Evolutionary conservation across 139 green algal genomes (phyloP), one percentile per base, ranked within the genome.

Genomic region (Chlamydomonas schloesseri): DNA sequence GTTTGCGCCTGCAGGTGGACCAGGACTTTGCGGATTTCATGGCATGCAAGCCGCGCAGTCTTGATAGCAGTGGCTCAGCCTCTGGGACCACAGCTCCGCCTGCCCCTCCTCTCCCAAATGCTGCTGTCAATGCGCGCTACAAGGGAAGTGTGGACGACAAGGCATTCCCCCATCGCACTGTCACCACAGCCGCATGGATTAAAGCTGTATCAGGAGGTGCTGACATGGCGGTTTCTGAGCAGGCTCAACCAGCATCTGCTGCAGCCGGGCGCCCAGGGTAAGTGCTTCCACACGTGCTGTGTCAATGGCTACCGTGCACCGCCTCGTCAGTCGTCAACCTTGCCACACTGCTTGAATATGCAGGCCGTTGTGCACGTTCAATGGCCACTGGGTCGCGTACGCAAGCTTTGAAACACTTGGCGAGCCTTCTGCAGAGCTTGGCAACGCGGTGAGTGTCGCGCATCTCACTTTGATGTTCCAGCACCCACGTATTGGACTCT

Each of bases 11-110:
- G 29, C 69, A 87, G 81, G 26, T 33, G 5, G 81, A 87, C 69
- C 24, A 34, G 26, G 69, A 71, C 15, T 87, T 87, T 64, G 69
- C 69, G 23, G 81, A 71, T 28, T 87, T 87, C 31, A 76, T 87
- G 42, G 69, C 69, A 24, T 87, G 81, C 68, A 68, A 76, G 65
- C 47, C 65, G 2, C 64, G 17, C 10, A 21, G 33, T 50, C 42
- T 9, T 29, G 75, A 29, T n/a, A 46, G 29, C n/a, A 31, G 4
- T n/a, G 5, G n/a, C 50, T 14, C 9, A 23, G 17, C 0, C 1
- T 11, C 10, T 0, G n/a, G 18, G 18, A 15, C 23, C 1, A 8
- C 67, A 8, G 47, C 21, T 0, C 65, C 47, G 4, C 67, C 47
- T 4, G 46, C 79, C 11, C 65, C 79, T 1, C 79, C 79, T 0